Conservation (phyloP, 768 basidiomycete genomes). For the Coprinellus micaceus region DNA sequence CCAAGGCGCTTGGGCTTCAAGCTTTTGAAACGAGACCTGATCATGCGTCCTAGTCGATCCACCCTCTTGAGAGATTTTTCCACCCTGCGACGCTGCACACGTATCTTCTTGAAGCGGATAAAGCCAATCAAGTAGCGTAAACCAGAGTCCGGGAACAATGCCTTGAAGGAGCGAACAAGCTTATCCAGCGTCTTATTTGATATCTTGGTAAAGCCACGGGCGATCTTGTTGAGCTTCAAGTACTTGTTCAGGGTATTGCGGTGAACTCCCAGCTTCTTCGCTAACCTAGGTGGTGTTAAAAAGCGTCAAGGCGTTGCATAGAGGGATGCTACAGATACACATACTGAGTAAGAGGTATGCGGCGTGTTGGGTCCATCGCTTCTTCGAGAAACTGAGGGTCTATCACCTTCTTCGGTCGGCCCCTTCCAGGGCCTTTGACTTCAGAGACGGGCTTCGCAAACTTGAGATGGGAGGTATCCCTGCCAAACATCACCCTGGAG, state of each 20-base stretch:
- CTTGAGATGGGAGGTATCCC: background rate
- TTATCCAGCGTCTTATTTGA: slow-evolving; percentile 11
- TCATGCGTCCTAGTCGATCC: too few species aligned
- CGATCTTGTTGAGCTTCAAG: slow-evolving; percentile 1
- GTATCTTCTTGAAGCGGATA: background rate
- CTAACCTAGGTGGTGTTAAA: too few species aligned
- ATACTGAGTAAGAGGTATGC: slow-evolving; percentile 13
- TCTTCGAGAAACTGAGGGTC: slow-evolving; percentile 8
- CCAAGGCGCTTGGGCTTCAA: too few species aligned
- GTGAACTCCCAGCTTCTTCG: background rate
- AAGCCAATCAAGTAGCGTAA: background rate
- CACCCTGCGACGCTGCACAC: too few species aligned
- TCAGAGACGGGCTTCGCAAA: background rate
- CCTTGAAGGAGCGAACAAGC: slow-evolving; percentile 9
- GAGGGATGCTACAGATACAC: too few species aligned
- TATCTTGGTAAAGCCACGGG: slow-evolving; percentile 3
- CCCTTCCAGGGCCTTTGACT: slow-evolving; percentile 10
- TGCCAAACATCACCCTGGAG: background rate
- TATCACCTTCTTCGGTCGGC: slow-evolving; percentile 13
- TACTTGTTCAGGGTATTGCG: background rate
- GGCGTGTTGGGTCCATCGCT: slow-evolving; percentile 1
- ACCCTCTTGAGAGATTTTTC: too few species aligned
- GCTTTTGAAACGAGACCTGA: too few species aligned
- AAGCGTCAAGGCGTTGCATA: too few species aligned
- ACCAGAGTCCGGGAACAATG: background rate